These are phyloP conservation scores for Annona cherimola DNA, from an alignment of 164 flowering plant species.

Conservation along the genomic window DNA sequence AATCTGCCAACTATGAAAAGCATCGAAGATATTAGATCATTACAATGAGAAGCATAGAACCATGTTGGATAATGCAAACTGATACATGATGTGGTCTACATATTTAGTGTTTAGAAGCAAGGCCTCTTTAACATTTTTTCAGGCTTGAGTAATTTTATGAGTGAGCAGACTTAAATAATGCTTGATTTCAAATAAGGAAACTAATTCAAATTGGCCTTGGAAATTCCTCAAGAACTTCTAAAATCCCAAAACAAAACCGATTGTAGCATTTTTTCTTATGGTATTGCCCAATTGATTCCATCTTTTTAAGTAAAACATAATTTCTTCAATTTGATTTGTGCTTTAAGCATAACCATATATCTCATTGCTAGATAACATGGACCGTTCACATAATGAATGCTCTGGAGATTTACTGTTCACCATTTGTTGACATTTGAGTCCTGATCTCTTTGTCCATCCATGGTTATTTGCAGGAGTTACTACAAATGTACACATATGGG, in stretches of 20 bases:
- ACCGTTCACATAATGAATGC: neutral
- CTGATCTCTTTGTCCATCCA: slow-evolving; percentile 3
- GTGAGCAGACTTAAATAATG: too few species aligned
- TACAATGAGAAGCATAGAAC: too few species aligned
- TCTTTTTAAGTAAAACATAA: neutral
- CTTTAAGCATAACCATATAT: neutral
- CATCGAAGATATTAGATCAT: too few species aligned
- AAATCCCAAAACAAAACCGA: neutral
- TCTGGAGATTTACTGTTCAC: neutral
- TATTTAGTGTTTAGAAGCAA: too few species aligned
- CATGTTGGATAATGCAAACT: too few species aligned
- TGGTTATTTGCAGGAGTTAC: slow-evolving; percentile 61
- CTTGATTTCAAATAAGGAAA: neutral
- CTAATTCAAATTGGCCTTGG: neutral
- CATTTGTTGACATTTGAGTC: neutral
- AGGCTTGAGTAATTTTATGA: too few species aligned
- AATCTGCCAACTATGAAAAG: too few species aligned
- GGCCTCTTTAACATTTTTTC: too few species aligned
- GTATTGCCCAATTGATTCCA: neutral
- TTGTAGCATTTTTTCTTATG: neutral
- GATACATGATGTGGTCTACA: too few species aligned
- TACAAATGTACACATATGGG: slow-evolving; percentile 87
- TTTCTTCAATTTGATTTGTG: neutral
- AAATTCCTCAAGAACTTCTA: neutral
- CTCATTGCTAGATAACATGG: neutral